These are phyloP conservation scores for Bacidia rubella DNA, from an alignment of 495 filamentous ascomycete genomes.

Conservation along the genomic window DNA sequence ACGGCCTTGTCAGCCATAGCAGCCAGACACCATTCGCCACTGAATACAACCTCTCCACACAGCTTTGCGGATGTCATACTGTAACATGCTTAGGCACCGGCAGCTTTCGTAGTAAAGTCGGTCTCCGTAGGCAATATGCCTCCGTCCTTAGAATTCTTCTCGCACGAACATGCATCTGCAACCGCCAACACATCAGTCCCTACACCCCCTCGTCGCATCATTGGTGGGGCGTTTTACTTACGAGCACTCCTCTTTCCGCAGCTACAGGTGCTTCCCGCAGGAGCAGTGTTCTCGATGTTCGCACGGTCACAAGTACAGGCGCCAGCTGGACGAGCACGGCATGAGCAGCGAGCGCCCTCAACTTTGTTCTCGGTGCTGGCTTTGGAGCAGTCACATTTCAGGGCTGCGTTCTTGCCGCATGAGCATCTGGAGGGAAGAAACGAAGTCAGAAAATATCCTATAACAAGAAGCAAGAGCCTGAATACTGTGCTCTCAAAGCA, in stretches of 20 bases:
- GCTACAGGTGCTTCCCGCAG: constrained; percentile 47
- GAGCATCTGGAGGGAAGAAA: constrained; percentile 42
- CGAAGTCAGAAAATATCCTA: no score
- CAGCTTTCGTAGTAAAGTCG: constrained; percentile 61
- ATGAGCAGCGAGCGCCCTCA: constrained; percentile 69
- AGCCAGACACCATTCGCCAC: no score
- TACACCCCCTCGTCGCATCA: background rate
- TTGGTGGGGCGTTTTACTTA: constrained; percentile 26
- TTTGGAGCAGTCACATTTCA: constrained; percentile 76
- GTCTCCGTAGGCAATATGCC: constrained; percentile 48
- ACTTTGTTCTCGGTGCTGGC: constrained; percentile 59
- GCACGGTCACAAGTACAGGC: constrained; percentile 73
- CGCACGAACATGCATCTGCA: constrained; percentile 69
- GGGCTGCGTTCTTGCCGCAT: constrained; percentile 73
- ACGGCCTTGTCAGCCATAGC: no score
- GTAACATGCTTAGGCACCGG: background rate
- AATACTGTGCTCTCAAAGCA: no score
- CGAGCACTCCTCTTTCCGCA: constrained; percentile 63
- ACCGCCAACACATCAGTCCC: background rate
- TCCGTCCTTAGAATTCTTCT: constrained; percentile 49
- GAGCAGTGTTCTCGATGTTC: constrained; percentile 51
- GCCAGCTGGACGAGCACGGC: constrained; percentile 56
- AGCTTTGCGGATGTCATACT: background rate
- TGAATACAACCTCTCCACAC: background rate
- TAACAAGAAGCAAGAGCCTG: no score